Evolutionary conservation across 176 grass and related monocot genomes (phyloP).

Genomic region (Coix lacrymajobi): DNA sequence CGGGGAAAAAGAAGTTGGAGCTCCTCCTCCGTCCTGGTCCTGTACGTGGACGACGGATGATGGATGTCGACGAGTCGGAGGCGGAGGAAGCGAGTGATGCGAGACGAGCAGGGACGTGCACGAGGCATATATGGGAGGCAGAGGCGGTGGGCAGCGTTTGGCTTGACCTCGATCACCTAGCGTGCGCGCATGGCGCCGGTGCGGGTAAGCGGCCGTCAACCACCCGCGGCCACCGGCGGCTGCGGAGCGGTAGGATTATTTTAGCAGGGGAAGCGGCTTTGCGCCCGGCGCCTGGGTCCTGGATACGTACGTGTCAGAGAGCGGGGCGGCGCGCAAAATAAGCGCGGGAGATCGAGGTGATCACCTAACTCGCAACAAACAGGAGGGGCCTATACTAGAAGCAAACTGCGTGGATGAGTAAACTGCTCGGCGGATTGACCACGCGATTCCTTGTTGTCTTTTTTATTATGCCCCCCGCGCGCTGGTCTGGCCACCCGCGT

Average conservation of each 20-base stretch:
- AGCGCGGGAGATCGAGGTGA: background rate
- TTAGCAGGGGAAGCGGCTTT: background rate
- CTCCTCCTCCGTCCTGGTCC: background rate
- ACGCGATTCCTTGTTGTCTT: background rate
- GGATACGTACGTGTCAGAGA: background rate
- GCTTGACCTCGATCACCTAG: constrained; percentile 32
- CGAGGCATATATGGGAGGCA: background rate
- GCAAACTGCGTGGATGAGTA: background rate
- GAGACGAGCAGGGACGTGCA: background rate
- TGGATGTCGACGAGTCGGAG: background rate
- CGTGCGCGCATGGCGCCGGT: background rate
- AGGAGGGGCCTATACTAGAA: background rate
- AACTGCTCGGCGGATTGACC: background rate
- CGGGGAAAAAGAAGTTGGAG: background rate
- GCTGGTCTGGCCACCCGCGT: background rate
- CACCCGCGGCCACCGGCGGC: background rate
- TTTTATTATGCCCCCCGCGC: background rate
- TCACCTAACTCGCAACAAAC: constrained; percentile 39
- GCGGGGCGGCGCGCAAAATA: background rate
- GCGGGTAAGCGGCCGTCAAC: constrained; percentile 37
- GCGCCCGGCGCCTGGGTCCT: background rate
- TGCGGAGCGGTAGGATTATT: background rate
- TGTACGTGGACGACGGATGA: background rate
- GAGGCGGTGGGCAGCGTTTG: constrained; percentile 35
- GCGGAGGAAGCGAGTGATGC: background rate